Conservation (phyloP, 1,284 basidiomycete genomes). For the Sphagnurus paluster region DNA sequence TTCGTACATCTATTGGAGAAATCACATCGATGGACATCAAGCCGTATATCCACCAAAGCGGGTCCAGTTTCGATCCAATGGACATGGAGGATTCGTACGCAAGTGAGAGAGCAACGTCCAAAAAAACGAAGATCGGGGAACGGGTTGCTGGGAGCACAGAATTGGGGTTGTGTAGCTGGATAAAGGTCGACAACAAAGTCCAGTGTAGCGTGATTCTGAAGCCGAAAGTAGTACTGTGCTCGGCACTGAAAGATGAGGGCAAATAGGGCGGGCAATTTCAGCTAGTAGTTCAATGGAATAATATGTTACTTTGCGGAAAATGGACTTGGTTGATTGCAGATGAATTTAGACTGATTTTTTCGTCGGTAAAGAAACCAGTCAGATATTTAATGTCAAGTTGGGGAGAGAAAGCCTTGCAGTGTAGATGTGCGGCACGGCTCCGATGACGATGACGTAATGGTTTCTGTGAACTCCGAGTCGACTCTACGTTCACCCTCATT, state of each 20-base stretch:
- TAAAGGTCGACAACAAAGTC: conserved; percentile 1
- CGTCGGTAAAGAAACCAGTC: too few relatives aligned
- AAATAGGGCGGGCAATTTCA: too few relatives aligned
- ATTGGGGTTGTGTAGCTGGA: conserved; percentile 13
- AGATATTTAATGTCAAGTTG: too few relatives aligned
- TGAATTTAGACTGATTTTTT: too few relatives aligned
- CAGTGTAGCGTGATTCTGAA: conserved; percentile 13
- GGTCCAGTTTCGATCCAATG: conserved; percentile 13
- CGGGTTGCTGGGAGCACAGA: conserved; percentile 19
- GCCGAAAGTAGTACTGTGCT: conserved; percentile 18
- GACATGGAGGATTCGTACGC: conserved; percentile 30
- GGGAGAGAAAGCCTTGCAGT: too few relatives aligned
- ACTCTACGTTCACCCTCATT: too few relatives aligned
- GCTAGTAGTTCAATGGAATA: too few relatives aligned
- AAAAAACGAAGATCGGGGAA: neutral
- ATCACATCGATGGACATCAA: conserved; percentile 26
- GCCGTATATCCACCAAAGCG: conserved; percentile 11
- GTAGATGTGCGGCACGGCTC: too few relatives aligned
- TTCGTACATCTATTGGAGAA: conserved; percentile 25
- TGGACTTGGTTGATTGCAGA: too few relatives aligned
- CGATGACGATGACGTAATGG: too few relatives aligned
- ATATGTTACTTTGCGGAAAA: too few relatives aligned
- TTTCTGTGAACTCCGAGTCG: too few relatives aligned
- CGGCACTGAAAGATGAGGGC: conserved; percentile 6
- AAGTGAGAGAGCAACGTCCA: conserved; percentile 5